Conservation (phyloP, 106 monocot genomes). For the Triglochin maritima region DNA sequence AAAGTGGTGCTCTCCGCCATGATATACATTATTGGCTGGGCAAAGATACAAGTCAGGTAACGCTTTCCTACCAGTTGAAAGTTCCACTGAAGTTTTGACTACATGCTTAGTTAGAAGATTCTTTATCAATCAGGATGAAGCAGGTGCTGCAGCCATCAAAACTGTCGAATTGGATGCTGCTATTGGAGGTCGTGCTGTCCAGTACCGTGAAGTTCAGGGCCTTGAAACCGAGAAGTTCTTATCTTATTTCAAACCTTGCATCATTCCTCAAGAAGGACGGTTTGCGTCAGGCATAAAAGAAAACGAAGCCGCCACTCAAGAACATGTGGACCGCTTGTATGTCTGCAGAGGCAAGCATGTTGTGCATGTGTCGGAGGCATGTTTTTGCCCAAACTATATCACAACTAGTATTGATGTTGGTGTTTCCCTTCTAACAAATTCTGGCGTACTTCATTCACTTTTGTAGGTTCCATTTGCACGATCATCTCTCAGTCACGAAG, state of each 20-base stretch:
- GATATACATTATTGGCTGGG: constrained; percentile 47
- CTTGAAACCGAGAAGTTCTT: constrained; percentile 50
- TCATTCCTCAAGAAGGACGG: constrained; percentile 49
- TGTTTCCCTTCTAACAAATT: neutral
- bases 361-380: constrained; percentile 51
- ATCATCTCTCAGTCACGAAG: constrained; percentile 50
- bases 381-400: neutral
- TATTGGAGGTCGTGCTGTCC: constrained; percentile 57
- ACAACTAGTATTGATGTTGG: neutral
- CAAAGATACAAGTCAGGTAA: constrained; percentile 40
- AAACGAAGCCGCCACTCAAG: constrained; percentile 25
- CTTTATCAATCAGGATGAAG: constrained; percentile 35
- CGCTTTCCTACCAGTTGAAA: neutral
- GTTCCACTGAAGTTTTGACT: too few relatives aligned
- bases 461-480: constrained; percentile 48
- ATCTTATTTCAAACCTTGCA: constrained; percentile 57
- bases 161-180: constrained; percentile 55
- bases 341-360: constrained; percentile 53
- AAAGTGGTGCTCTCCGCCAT: constrained; percentile 33
- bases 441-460: neutral
- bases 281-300: constrained; percentile 41
- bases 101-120: too few relatives aligned
- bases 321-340: constrained; percentile 35
- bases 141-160: constrained; percentile 52
- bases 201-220: constrained; percentile 52